Percentiles rank a stretch among this genome's conserved stretches.
Conservation (phyloP, 768 basidiomycete genomes). For the Tylopilus plumbeoviolaceoides region DNA sequence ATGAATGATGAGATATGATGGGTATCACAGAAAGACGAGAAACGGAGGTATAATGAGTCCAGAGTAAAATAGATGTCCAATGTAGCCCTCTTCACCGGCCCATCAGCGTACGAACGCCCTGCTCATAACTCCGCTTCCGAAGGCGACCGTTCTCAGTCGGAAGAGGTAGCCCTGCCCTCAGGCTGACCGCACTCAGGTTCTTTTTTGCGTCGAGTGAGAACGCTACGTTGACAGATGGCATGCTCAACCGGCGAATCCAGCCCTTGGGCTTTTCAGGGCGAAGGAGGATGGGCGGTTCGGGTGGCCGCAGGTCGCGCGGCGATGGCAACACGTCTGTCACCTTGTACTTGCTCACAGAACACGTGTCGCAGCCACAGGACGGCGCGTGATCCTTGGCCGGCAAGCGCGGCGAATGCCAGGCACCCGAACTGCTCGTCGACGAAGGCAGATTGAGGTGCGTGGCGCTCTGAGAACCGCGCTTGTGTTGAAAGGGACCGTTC, state of each 20-base stretch:
- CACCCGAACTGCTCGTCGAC: constrained; percentile 16
- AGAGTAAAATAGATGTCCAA: background rate
- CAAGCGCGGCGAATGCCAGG: constrained; percentile 28
- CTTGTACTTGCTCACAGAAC: constrained; percentile 58
- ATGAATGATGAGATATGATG: background rate
- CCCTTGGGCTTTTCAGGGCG: constrained; percentile 58
- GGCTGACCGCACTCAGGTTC: constrained; percentile 42
- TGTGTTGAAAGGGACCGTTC: constrained; percentile 22
- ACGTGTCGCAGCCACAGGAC: constrained; percentile 63
- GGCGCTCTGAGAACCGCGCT: constrained; percentile 28
- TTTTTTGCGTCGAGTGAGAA: constrained; percentile 58
- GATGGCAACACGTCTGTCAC: constrained; percentile 23
- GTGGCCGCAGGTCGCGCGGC: constrained; percentile 37
- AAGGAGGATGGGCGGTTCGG: constrained; percentile 41
- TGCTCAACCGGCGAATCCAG: constrained; percentile 75
- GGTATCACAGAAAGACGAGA: constrained; percentile 4
- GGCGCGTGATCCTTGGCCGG: constrained; percentile 46
- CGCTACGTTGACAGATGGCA: constrained; percentile 62
- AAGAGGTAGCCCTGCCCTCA: constrained; percentile 30
- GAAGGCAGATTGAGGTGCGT: constrained; percentile 25
- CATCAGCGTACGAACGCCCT: constrained; percentile 46
- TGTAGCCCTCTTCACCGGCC: constrained; percentile 30
- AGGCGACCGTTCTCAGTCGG: constrained; percentile 48
- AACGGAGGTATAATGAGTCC: constrained; percentile 2
- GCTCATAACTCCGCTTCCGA: constrained; percentile 33